phyloP scores from a whole-genome alignment of 257 asterid species.

The Solanum habrochaites region DNA sequence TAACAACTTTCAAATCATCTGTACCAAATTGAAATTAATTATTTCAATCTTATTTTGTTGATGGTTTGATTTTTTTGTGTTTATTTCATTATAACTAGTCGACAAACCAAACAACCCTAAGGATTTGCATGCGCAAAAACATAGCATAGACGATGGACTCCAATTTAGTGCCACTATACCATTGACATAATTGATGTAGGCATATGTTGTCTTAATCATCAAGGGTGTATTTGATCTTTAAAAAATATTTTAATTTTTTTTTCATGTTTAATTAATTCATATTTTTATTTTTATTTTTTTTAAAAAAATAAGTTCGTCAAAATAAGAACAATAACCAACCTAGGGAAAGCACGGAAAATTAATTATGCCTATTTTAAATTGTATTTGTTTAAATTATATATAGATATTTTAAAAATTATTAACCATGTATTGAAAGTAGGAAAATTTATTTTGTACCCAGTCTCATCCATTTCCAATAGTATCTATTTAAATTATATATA shows the following conservation, averaged over 20 bases:
- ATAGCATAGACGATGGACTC: background rate
- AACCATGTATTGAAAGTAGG: background rate
- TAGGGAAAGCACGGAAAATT: background rate
- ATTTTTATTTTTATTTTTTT: background rate
- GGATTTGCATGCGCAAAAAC: background rate
- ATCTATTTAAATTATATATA: background rate
- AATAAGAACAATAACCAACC: background rate
- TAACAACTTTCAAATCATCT: too few relatives aligned
- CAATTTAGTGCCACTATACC: background rate
- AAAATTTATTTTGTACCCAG: background rate
- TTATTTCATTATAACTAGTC: background rate
- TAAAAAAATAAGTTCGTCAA: background rate
- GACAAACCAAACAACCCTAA: background rate
- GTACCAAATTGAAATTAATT: too few relatives aligned
- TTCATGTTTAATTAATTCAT: background rate
- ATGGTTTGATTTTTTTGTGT: background rate
- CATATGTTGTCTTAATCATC: background rate
- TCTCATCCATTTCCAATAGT: background rate
- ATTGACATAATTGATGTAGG: background rate
- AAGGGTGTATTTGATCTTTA: background rate
- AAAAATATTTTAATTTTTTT: background rate
- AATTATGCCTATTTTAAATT: background rate
- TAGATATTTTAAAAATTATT: background rate
- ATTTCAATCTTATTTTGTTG: background rate
- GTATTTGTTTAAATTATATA: background rate